Conservation (phyloP, 1,284 basidiomycete genomes). For the Stygiomarasmius scandens region DNA sequence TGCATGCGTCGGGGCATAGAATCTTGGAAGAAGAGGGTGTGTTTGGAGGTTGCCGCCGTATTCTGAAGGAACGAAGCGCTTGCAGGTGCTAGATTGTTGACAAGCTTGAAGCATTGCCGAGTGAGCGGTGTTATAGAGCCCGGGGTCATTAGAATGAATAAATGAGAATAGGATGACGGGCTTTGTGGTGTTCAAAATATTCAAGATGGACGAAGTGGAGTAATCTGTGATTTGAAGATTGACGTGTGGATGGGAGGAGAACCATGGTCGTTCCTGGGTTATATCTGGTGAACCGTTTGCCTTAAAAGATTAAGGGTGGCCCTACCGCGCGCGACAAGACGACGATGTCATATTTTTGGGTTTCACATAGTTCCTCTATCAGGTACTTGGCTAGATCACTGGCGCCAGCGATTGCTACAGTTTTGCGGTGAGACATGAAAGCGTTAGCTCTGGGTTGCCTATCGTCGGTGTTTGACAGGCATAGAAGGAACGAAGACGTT, state of each 20-base stretch:
- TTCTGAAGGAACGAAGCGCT: slow-evolving; percentile 14
- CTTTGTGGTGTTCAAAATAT: slow-evolving; percentile 2
- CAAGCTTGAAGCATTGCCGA: slow-evolving; percentile 10
- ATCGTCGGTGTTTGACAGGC: too few species aligned
- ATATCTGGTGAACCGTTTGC: background rate
- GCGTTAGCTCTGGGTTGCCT: too few species aligned
- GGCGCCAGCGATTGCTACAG: slow-evolving; percentile 12
- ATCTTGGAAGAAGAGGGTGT: slow-evolving; percentile 10
- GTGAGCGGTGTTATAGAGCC: slow-evolving; percentile 3
- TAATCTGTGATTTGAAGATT: slow-evolving; percentile 7
- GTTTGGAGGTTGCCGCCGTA: slow-evolving; percentile 12
- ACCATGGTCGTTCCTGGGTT: slow-evolving; percentile 7
- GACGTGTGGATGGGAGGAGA: background rate
- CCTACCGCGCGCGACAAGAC: slow-evolving; percentile 2
- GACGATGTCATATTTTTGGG: background rate
- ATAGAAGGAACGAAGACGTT: too few species aligned
- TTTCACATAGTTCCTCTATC: background rate
- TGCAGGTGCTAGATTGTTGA: slow-evolving; percentile 1
- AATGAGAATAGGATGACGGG: slow-evolving; percentile 10
- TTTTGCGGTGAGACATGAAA: background rate
- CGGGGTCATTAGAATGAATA: slow-evolving; percentile 5
- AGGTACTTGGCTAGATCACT: slow-evolving; percentile 14
- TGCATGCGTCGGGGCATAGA: slow-evolving; percentile 10
- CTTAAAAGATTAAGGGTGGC: background rate
- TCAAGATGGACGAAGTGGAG: slow-evolving; percentile 3